A percentile compares a stretch with the other conserved stretches of the same genome.
phyloP scores from a whole-genome alignment of 768 basidiomycete genomes.

The Leccinellum rugosiceps region DNA sequence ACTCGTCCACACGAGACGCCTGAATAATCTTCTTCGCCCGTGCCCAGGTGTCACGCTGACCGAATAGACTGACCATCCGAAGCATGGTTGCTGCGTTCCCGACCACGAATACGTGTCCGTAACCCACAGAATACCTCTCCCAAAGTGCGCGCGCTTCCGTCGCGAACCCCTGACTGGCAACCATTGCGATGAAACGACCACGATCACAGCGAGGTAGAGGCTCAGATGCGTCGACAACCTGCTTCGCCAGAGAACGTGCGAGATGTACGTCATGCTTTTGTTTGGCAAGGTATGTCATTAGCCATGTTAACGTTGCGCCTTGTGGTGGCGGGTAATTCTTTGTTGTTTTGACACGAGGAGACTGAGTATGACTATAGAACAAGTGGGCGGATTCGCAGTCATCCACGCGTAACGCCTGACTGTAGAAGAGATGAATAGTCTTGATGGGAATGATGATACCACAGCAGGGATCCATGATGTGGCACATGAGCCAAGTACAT shows the following conservation, averaged over 20 bases:
- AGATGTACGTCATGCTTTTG: conserved; percentile 42
- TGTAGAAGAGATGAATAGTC: conserved; percentile 48
- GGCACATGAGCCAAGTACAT: conserved; percentile 41
- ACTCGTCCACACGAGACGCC: not conserved
- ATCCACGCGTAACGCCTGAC: conserved; percentile 30
- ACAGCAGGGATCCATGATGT: conserved; percentile 29
- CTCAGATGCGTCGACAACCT: conserved; percentile 42
- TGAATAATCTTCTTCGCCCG: conserved; percentile 3
- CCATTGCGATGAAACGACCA: conserved; percentile 45
- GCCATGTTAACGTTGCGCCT: conserved; percentile 44
- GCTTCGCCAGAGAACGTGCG: conserved; percentile 46
- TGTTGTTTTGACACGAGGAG: conserved; percentile 25
- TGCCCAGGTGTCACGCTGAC: conserved; percentile 22
- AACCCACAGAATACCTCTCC: conserved; percentile 49
- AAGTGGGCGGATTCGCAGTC: conserved; percentile 36
- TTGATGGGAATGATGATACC: conserved; percentile 39
- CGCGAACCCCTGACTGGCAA: conserved; percentile 47
- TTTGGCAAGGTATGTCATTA: conserved; percentile 45
- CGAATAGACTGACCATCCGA: conserved; percentile 43
- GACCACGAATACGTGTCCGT: conserved; percentile 39
- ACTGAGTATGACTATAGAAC: conserved; percentile 48
- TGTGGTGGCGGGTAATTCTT: conserved; percentile 50
- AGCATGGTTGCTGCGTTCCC: conserved; percentile 42
- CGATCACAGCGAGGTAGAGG: conserved; percentile 44
- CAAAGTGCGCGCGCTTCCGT: conserved; percentile 51